Evolutionary conservation across 2,329 filamentous ascomycete species (phyloP).

Genomic region (Tolypocladium guangdongense): DNA sequence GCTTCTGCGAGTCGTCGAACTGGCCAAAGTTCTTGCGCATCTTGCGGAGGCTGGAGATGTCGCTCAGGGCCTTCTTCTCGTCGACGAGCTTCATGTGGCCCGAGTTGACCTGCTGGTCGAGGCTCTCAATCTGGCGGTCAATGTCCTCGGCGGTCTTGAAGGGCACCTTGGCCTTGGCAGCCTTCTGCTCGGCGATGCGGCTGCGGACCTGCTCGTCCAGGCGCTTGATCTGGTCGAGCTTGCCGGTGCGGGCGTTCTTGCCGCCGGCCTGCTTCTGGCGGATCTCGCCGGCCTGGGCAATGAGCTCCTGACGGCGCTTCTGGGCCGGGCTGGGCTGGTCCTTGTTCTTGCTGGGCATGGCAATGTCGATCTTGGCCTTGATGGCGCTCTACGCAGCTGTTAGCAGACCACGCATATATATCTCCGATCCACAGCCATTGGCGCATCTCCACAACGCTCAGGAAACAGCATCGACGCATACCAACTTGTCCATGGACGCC

Average conservation of each 20-base stretch:
- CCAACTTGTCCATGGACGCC: slow-evolving; percentile 53
- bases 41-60: slow-evolving; percentile 76
- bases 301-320: slow-evolving; percentile 79
- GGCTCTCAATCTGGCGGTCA: slow-evolving; percentile 66
- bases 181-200: slow-evolving; percentile 79
- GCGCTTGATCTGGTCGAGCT: slow-evolving; percentile 85
- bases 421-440: neutral
- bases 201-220: slow-evolving; percentile 83
- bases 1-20: slow-evolving; percentile 77
- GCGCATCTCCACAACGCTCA: neutral
- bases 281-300: slow-evolving; percentile 72
- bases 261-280: slow-evolving; percentile 76
- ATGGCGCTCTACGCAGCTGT: slow-evolving; percentile 61
- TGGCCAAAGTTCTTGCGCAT: slow-evolving; percentile 82
- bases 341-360: slow-evolving; percentile 60
- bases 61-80: slow-evolving; percentile 84
- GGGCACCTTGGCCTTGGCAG: slow-evolving; percentile 63
- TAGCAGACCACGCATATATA: neutral
- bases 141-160: slow-evolving; percentile 87
- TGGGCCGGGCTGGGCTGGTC: slow-evolving; percentile 71
- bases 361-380: slow-evolving; percentile 79
- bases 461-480: slow-evolving; percentile 15
- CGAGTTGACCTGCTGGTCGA: slow-evolving; percentile 78
- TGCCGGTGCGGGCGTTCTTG: slow-evolving; percentile 68
- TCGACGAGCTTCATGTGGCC: slow-evolving; percentile 94